These are phyloP conservation scores for Carnegiea gigantea DNA, from an alignment of 179 eudicot genomes.

Conservation along the genomic window DNA sequence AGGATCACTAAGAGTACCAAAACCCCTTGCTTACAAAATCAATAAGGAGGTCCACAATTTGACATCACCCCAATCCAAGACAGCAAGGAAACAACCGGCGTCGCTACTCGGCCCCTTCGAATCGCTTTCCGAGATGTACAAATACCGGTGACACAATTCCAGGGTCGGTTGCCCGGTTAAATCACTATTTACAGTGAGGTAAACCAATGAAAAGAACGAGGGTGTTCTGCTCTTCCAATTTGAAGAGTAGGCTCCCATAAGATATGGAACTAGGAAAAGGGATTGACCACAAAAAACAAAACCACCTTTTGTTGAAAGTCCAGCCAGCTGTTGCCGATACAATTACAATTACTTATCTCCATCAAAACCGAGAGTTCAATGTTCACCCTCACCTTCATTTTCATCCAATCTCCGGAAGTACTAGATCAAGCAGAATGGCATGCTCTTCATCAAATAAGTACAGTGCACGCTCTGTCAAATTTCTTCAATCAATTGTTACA, in stretches of 20 bases:
- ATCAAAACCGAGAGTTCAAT: constrained; percentile 2
- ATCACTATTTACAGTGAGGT: constrained; percentile 33
- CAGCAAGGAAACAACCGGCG: constrained; percentile 7
- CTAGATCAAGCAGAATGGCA: constrained; percentile 1
- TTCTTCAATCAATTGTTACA: constrained; percentile 13
- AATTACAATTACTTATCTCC: constrained; percentile 25
- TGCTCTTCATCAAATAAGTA: constrained; percentile 5
- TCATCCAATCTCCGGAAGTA: neutral
- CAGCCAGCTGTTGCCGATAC: constrained; percentile 20
- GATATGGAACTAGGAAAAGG: constrained; percentile 1
- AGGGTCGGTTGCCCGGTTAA: constrained; percentile 13
- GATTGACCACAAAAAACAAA: constrained; percentile 4
- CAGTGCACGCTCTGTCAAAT: neutral
- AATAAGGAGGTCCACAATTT: neutral
- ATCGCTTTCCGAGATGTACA: constrained; percentile 30
- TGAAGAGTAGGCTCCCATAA: neutral
- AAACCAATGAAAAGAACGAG: constrained; percentile 2
- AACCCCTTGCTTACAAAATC: neutral
- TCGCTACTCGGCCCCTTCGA: constrained; percentile 6
- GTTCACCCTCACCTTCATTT: neutral
- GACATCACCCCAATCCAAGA: constrained; percentile 2
- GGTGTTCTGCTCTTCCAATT: constrained; percentile 11
- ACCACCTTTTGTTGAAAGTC: constrained; percentile 8
- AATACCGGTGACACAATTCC: constrained; percentile 14
- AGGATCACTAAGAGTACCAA: neutral